Evolutionary conservation across 805 yeast genomes (phyloP), one percentile per base, ranked within the genome.

Genomic region (Teunomyces atbi): DNA sequence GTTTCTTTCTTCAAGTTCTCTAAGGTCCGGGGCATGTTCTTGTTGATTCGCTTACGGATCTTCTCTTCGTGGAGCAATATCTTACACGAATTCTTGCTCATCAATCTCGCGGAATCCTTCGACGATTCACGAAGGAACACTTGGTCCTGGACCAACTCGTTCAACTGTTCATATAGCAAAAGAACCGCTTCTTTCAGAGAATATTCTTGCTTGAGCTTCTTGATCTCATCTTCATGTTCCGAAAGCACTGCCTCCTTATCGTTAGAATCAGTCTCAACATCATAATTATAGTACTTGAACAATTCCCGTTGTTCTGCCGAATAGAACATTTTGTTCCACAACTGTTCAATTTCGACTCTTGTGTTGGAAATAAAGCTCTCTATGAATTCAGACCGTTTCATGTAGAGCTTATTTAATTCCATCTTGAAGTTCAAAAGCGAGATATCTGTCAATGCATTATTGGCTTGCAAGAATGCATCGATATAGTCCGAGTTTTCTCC

Each of bases 61-160:
- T 77, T 84, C 60, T 90, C 97, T 60, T 92, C 99, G 47, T 84
- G 78, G 47, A 86, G 72, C 48, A 92, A 68, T 19, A 91, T 84
- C 49, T 83, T 84, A 52, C 92, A 91, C 1, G 90, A 84, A 55
- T 86, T 83, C 57, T 87, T 80, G 51, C 85, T 80, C 39, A 86
- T 64, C 36, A 91, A 72, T 50, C 98, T 76, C 0, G 92, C 82
- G 0, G 97, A 83, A 61, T 92, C 94, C 56, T 81, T 84, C 1
- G 86, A 77, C 3, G 94, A 81, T 50, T 81, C 85, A 30, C 76
- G 84, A 32, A 94, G 73, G 40, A 78, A 78, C 1, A 61, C 52
- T 49, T 85, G 86, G 52, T 89, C 95, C 11, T 70, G 64, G 34
- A 82, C 62, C 20, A 90, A 63, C 2, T 73, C 76, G 37, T 78